Conservation (phyloP, 148 eudicot genomes). For the Chenopodium quinoa region DNA sequence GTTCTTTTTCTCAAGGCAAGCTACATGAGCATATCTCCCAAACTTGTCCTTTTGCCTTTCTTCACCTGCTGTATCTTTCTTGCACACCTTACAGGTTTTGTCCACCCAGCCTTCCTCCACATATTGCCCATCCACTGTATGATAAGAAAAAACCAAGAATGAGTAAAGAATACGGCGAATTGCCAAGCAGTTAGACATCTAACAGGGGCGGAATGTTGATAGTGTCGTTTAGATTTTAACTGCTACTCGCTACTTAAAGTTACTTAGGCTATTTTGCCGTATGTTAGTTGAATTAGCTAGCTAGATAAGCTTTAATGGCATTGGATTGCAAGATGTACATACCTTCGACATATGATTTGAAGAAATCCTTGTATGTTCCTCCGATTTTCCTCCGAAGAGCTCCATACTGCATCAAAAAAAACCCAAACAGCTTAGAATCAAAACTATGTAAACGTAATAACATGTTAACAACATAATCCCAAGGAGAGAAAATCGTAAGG, state of each 20-base stretch:
- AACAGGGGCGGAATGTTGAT: background rate
- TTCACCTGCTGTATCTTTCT: slow-evolving; percentile 84
- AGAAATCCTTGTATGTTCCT: slow-evolving; percentile 97
- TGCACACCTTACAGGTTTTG: slow-evolving; percentile 96
- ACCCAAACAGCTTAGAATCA: background rate
- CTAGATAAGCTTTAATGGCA: too few relatives aligned
- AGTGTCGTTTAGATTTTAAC: background rate
- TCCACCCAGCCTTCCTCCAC: slow-evolving; percentile 99
- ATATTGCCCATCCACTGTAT: slow-evolving; percentile 83
- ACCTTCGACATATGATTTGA: slow-evolving; percentile 96
- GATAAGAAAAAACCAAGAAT: background rate
- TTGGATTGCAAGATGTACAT: slow-evolving; percentile 1
- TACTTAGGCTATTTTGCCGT: background rate
- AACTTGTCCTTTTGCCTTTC: slow-evolving; percentile 76
- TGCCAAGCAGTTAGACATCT: background rate
- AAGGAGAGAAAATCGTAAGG: background rate
- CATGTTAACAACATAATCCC: too few relatives aligned
- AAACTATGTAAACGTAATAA: background rate
- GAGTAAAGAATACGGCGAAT: background rate
- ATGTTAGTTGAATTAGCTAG: background rate
- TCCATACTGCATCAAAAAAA: slow-evolving; percentile 54
- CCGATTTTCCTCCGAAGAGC: slow-evolving; percentile 98
- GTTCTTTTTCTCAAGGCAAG: slow-evolving; percentile 59
- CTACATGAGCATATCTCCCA: slow-evolving; percentile 90
- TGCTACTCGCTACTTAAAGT: background rate